These are phyloP conservation scores for Nectriaceae sp. DNA, from an alignment of 2,329 filamentous ascomycete genomes.

Conservation along the genomic window DNA sequence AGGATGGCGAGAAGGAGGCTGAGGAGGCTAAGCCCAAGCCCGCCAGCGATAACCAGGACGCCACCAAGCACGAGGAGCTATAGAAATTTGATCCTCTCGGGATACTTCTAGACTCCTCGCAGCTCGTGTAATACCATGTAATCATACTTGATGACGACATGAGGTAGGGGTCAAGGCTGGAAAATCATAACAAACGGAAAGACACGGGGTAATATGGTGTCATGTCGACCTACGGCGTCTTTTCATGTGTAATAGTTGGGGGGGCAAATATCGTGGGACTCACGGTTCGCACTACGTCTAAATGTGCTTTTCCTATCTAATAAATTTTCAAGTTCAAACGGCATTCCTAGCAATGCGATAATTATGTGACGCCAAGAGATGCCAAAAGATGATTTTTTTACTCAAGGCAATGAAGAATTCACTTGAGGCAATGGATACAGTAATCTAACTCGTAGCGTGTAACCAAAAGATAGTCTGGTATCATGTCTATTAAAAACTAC, in stretches of 20 bases:
- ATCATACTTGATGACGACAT: constrained; percentile 27
- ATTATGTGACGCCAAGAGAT: too few species aligned
- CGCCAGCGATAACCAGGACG: constrained; percentile 63
- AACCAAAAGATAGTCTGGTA: constrained; percentile 14
- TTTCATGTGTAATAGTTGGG: constrained; percentile 27
- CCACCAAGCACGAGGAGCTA: constrained; percentile 37
- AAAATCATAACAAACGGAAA: constrained; percentile 13
- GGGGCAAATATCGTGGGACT: constrained; percentile 17
- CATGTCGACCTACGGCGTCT: constrained; percentile 13
- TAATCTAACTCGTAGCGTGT: too few species aligned
- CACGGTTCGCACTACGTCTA: constrained; percentile 7
- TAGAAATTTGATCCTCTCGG: neutral
- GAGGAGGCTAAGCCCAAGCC: constrained; percentile 60
- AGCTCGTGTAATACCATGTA: constrained; percentile 29
- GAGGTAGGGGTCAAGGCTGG: constrained; percentile 14
- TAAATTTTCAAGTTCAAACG: constrained; percentile 22
- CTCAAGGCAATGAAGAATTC: too few species aligned
- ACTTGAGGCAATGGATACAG: too few species aligned
- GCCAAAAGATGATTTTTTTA: too few species aligned
- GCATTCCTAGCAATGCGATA: too few species aligned
- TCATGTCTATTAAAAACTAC: constrained; percentile 33
- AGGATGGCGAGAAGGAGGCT: constrained; percentile 61
- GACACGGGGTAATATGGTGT: constrained; percentile 1
- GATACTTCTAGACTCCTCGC: neutral
- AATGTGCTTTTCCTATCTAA: constrained; percentile 22